phyloP scores from a whole-genome alignment of 805 yeast species.

The Sporopachydermia quercuum region DNA sequence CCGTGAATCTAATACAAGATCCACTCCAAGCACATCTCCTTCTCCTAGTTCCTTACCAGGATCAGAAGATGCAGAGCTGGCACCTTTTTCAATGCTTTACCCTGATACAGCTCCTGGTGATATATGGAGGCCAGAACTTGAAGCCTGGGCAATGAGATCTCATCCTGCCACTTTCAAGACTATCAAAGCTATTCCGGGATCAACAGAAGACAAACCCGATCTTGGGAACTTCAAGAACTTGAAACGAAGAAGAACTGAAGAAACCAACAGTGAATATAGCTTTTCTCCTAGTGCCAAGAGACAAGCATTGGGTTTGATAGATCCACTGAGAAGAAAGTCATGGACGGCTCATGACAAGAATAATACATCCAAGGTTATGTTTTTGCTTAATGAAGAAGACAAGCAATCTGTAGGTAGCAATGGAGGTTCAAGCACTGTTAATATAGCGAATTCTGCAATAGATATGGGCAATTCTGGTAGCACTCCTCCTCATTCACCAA shows the following conservation, averaged over 20 bases:
- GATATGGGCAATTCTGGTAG: not conserved
- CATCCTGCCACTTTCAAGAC: constrained; percentile 15
- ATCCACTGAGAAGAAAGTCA: not conserved
- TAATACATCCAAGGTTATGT: too few relatives aligned
- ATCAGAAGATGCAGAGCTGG: not conserved
- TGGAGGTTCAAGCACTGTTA: not conserved
- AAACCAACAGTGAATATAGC: not conserved
- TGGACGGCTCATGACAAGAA: not conserved
- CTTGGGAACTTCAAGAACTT: not conserved
- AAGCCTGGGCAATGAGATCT: constrained; percentile 20
- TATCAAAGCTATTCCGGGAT: constrained; percentile 4
- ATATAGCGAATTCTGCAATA: not conserved
- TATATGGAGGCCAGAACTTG: constrained; percentile 22
- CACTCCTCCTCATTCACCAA: not conserved
- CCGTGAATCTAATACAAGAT: not conserved
- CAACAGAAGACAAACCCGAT: not conserved
- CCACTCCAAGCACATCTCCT: not conserved
- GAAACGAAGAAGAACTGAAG: not conserved
- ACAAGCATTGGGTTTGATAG: not conserved
- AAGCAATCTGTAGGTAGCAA: not conserved
- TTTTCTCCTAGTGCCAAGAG: not conserved
- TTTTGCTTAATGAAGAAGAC: not conserved
- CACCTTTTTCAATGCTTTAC: constrained; percentile 15
- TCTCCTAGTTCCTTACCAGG: not conserved
- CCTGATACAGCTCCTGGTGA: constrained; percentile 24